phyloP scores from a whole-genome alignment of 1,139 yeast species.

The Protomyces lactucae-debilis region DNA sequence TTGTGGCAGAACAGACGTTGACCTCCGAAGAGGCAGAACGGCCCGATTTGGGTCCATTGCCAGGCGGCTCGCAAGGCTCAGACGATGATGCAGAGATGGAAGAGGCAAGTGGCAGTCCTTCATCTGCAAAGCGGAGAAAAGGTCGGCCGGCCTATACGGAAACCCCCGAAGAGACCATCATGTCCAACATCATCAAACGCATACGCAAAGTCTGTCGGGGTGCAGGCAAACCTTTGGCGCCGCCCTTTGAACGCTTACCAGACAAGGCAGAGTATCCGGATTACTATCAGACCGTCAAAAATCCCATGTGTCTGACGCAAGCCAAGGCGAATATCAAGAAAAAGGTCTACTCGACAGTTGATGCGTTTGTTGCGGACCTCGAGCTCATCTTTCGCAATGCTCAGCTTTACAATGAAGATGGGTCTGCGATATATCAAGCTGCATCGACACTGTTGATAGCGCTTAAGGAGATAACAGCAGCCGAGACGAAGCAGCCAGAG shows the following conservation, averaged over 20 bases:
- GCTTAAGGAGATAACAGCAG: constrained; percentile 57
- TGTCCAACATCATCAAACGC: constrained; percentile 20
- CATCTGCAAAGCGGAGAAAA: constrained; percentile 3
- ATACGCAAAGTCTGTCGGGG: constrained; percentile 8
- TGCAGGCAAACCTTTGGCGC: constrained; percentile 26
- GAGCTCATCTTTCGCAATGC: constrained; percentile 70
- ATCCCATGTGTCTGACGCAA: constrained; percentile 77
- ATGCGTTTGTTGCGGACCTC: constrained; percentile 70
- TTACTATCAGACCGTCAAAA: constrained; percentile 58
- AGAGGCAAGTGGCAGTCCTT: constrained; percentile 28
- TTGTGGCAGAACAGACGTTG: constrained; percentile 45
- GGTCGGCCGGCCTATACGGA: constrained; percentile 27
- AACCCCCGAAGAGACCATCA: constrained; percentile 28
- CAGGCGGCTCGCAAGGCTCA: constrained; percentile 37
- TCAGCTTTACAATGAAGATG: constrained; percentile 59
- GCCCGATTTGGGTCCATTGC: constrained; percentile 72
- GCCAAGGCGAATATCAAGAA: constrained; percentile 80
- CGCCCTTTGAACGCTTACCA: constrained; percentile 74
- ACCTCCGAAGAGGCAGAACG: constrained; percentile 39
- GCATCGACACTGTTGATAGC: constrained; percentile 58
- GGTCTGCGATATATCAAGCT: constrained; percentile 55
- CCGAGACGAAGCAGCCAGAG: constrained; percentile 77
- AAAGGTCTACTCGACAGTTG: constrained; percentile 68
- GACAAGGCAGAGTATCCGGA: constrained; percentile 62
- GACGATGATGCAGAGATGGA: constrained; percentile 39